These are phyloP conservation scores for Penicillium sp. DNA, from an alignment of 2,329 filamentous ascomycete genomes.

Conservation along the genomic window DNA sequence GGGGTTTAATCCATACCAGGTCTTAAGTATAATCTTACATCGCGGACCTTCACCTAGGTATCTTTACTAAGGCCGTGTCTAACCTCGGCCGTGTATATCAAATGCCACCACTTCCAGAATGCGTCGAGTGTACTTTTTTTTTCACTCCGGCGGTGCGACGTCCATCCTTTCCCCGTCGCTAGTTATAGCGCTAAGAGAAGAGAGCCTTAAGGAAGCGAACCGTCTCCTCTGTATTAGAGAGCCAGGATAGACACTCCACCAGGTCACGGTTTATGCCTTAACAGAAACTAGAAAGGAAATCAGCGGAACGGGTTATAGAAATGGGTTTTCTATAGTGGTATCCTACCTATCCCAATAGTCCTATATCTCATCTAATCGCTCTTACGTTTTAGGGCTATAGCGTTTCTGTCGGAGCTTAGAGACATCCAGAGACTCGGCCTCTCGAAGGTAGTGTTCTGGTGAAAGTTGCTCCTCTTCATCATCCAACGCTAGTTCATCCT, in stretches of 20 bases:
- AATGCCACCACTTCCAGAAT: constrained; percentile 29
- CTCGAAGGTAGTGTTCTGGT: constrained; percentile 21
- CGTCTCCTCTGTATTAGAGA: constrained; percentile 30
- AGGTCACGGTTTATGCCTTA: constrained; percentile 16
- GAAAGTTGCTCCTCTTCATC: constrained; percentile 18
- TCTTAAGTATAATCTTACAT: constrained; percentile 17
- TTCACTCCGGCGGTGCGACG: constrained; percentile 10
- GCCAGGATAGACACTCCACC: constrained; percentile 14
- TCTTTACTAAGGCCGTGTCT: constrained; percentile 19
- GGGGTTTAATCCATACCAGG: background rate
- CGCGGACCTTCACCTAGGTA: constrained; percentile 17
- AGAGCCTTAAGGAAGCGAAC: constrained; percentile 28
- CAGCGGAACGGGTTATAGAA: too few species aligned
- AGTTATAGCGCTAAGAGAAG: constrained; percentile 23
- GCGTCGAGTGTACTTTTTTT: constrained; percentile 20
- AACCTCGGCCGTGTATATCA: constrained; percentile 23
- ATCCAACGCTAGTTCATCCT: constrained; percentile 11
- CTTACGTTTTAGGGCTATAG: constrained; percentile 27
- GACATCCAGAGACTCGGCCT: constrained; percentile 27
- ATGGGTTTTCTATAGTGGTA: too few species aligned
- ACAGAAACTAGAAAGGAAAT: too few species aligned
- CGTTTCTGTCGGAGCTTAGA: constrained; percentile 27
- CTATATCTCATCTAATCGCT: constrained; percentile 23
- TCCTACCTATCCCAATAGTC: constrained; percentile 27
- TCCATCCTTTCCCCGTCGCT: constrained; percentile 16